phyloP scores from a whole-genome alignment of 75 land plant species.

The Isoetes taiwanensis region DNA sequence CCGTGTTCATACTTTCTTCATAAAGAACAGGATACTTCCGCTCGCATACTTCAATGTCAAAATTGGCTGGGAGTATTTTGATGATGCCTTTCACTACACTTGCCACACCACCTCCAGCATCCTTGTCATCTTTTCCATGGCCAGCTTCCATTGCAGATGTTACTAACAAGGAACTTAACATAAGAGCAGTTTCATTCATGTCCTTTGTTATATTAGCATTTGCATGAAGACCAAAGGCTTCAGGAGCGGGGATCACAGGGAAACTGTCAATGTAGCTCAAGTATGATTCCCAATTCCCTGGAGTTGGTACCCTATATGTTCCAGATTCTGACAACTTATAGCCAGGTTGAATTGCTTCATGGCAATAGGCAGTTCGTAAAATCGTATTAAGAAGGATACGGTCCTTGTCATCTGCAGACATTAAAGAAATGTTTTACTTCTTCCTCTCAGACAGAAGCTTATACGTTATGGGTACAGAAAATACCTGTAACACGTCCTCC shows the following conservation, averaged over 20 bases:
- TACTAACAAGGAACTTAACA: slow-evolving; percentile 16
- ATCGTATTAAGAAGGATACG: slow-evolving; percentile 21
- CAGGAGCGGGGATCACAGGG: slow-evolving; percentile 25
- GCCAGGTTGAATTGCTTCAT: slow-evolving; percentile 20
- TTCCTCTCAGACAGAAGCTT: no score
- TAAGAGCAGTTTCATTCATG: slow-evolving; percentile 25
- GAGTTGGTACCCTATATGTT: slow-evolving; percentile 17
- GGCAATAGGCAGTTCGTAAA: slow-evolving; percentile 17
- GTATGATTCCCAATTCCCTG: slow-evolving; percentile 18
- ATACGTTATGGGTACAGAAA: neutral
- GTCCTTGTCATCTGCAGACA: slow-evolving; percentile 27
- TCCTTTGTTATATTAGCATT: slow-evolving; percentile 36
- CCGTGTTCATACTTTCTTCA: slow-evolving; percentile 37
- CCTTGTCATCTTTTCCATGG: slow-evolving; percentile 4
- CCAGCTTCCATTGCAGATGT: slow-evolving; percentile 16
- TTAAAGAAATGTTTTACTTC: neutral
- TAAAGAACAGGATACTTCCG: slow-evolving; percentile 30
- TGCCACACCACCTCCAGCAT: slow-evolving; percentile 15
- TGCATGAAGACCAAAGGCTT: slow-evolving; percentile 30
- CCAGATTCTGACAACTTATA: slow-evolving; percentile 28
- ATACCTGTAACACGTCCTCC: slow-evolving; percentile 36
- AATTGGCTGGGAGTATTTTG: slow-evolving; percentile 18
- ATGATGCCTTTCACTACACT: slow-evolving; percentile 16
- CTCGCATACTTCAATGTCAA: slow-evolving; percentile 36
- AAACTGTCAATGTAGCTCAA: slow-evolving; percentile 17